Percentiles rank a stretch among this genome's conserved stretches.
These are phyloP conservation scores for Kurtzmaniella fragi DNA, from an alignment of 805 yeast species.

Conservation along the genomic window DNA sequence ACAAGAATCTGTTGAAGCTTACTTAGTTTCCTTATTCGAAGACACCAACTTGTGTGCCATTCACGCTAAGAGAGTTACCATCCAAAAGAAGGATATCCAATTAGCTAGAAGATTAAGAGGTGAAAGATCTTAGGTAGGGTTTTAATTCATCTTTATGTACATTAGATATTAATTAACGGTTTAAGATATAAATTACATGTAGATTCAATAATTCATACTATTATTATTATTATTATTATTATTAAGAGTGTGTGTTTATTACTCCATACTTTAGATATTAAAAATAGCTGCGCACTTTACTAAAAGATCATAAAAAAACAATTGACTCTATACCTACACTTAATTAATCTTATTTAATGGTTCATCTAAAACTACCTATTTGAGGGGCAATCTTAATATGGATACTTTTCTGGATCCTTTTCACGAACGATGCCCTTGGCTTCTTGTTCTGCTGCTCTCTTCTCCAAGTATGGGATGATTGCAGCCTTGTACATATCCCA, in stretches of 20 bases:
- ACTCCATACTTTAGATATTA: too few relatives aligned
- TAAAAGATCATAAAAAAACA: too few relatives aligned
- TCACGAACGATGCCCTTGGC: constrained; percentile 32
- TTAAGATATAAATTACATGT: neutral
- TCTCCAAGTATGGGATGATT: constrained; percentile 49
- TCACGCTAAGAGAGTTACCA: constrained; percentile 48
- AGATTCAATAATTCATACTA: neutral
- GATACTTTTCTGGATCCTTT: constrained; percentile 38
- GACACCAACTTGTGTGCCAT: constrained; percentile 49
- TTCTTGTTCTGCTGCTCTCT: constrained; percentile 46
- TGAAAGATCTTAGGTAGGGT: constrained; percentile 35
- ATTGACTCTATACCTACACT: too few relatives aligned
- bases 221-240: too few relatives aligned
- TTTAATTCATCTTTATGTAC: constrained; percentile 3
- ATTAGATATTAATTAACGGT: constrained; percentile 2
- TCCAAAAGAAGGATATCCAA: constrained; percentile 47
- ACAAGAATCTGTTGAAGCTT: constrained; percentile 47
- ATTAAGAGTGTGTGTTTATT: too few relatives aligned
- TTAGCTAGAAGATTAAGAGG: constrained; percentile 50
- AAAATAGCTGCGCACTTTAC: too few relatives aligned
- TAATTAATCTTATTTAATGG: too few relatives aligned
- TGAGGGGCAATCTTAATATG: constrained; percentile 32
- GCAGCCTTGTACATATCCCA: constrained; percentile 48
- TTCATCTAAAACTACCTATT: too few relatives aligned
- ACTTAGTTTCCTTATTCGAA: constrained; percentile 44